These are phyloP conservation scores for Schizonepeta tenuifolia DNA, from an alignment of 257 asterid genomes.

Conservation along the genomic window DNA sequence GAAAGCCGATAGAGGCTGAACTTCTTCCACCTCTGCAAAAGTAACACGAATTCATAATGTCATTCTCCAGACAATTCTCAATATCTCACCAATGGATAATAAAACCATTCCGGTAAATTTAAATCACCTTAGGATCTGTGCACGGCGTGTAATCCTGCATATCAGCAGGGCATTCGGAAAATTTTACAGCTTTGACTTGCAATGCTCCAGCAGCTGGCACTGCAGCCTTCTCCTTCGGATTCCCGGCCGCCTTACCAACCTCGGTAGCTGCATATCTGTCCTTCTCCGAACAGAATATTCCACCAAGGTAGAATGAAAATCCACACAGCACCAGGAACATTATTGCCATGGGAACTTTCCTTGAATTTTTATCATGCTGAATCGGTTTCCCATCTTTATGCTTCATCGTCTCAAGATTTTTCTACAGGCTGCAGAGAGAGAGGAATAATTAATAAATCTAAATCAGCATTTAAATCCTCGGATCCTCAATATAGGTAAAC, in stretches of 20 bases:
- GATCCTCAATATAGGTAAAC: not conserved
- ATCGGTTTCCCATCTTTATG: conserved; percentile 80
- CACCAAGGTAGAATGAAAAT: conserved; percentile 96
- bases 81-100: not conserved
- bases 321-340: conserved; percentile 80
- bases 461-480: not conserved
- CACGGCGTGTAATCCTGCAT: conserved; percentile 95
- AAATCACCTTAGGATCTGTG: conserved; percentile 93
- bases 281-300: conserved; percentile 78
- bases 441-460: not conserved
- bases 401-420: conserved; percentile 62
- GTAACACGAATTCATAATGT: not conserved
- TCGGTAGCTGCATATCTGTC: conserved; percentile 40
- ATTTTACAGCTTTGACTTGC: conserved; percentile 59
- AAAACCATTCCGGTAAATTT: not conserved
- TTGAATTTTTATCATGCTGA: conserved; percentile 61
- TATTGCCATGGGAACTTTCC: conserved; percentile 64
- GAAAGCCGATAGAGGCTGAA: conserved; percentile 63
- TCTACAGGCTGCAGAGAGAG: conserved; percentile 48
- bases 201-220: conserved; percentile 50
- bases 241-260: conserved; percentile 36
- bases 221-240: conserved; percentile 40
- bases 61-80: conserved; percentile 20
- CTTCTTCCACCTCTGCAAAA: conserved; percentile 75
- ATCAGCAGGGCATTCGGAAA: conserved; percentile 76